These are phyloP conservation scores for Apodospora peruviana DNA, from an alignment of 495 filamentous ascomycete species.

Conservation along the genomic window DNA sequence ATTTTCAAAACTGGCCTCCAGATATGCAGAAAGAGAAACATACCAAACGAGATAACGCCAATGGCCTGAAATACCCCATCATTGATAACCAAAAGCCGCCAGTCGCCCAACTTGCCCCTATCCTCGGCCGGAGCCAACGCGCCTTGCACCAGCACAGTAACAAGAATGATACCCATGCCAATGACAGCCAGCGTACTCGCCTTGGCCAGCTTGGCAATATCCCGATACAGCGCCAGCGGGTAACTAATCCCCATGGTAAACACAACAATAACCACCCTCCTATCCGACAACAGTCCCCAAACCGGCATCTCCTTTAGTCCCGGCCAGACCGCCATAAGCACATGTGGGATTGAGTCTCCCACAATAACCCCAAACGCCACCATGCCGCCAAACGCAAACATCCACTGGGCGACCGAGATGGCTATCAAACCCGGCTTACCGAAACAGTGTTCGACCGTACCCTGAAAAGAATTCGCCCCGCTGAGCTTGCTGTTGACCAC, in stretches of 20 bases:
- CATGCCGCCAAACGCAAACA: slow-evolving; percentile 98
- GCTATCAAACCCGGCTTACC: slow-evolving; percentile 81
- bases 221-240: slow-evolving; percentile 84
- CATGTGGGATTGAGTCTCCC: slow-evolving; percentile 90
- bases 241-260: slow-evolving; percentile 85
- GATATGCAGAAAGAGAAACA: slow-evolving; percentile 14
- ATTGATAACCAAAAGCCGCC: slow-evolving; percentile 63
- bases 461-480: slow-evolving; percentile 87
- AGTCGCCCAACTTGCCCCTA: slow-evolving; percentile 59
- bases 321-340: slow-evolving; percentile 77
- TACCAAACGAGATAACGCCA: slow-evolving; percentile 96
- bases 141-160: slow-evolving; percentile 85
- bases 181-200: slow-evolving; percentile 85
- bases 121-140: slow-evolving; percentile 62
- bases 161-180: slow-evolving; percentile 84
- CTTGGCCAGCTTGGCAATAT: slow-evolving; percentile 98
- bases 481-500: slow-evolving; percentile 93
- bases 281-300: slow-evolving; percentile 72
- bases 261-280: slow-evolving; percentile 76
- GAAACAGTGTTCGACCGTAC: slow-evolving; percentile 91
- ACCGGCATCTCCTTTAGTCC: slow-evolving; percentile 65
- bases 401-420: slow-evolving; percentile 90
- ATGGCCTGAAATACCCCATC: slow-evolving; percentile 89
- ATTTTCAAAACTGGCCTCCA: neutral
- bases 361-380: slow-evolving; percentile 96